A percentile compares a stretch with the other conserved stretches of the same genome.
Conservation (phyloP, 768 basidiomycete genomes). For the Polyporus arcularius region DNA sequence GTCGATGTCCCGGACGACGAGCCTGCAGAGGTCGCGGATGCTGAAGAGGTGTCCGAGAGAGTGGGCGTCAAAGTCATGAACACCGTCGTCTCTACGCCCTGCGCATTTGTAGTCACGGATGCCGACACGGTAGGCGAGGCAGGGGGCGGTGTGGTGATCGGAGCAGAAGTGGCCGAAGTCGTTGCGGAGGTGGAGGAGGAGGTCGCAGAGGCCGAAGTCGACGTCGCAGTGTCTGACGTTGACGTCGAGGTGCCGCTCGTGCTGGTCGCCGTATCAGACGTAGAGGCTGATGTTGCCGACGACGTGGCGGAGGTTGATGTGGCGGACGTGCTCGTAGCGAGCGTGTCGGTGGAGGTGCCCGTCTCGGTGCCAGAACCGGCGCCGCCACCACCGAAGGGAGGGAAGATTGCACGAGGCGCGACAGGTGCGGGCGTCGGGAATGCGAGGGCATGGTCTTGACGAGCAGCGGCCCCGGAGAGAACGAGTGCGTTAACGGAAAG, state of each 20-base stretch:
- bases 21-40: constrained; percentile 7
- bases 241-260: not conserved
- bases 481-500: constrained; percentile 30
- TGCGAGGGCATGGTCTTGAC: constrained; percentile 12
- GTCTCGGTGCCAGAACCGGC: constrained; percentile 4
- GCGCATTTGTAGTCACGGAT: not conserved
- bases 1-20: constrained; percentile 29
- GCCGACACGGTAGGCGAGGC: not conserved
- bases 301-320: not conserved
- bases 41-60: not conserved
- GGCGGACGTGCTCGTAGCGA: not conserved
- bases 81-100: not conserved
- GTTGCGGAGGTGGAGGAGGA: not conserved
- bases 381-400: not conserved
- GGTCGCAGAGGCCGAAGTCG: not conserved
- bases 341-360: not conserved
- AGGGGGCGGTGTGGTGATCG: not conserved
- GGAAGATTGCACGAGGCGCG: not conserved
- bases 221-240: not conserved
- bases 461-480: constrained; percentile 28
- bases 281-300: not conserved
- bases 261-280: not conserved
- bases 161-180: not conserved
- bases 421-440: not conserved
- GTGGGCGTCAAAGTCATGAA: not conserved